These are phyloP conservation scores for Populus nigra DNA, from an alignment of 345 rosid species.

Conservation along the genomic window DNA sequence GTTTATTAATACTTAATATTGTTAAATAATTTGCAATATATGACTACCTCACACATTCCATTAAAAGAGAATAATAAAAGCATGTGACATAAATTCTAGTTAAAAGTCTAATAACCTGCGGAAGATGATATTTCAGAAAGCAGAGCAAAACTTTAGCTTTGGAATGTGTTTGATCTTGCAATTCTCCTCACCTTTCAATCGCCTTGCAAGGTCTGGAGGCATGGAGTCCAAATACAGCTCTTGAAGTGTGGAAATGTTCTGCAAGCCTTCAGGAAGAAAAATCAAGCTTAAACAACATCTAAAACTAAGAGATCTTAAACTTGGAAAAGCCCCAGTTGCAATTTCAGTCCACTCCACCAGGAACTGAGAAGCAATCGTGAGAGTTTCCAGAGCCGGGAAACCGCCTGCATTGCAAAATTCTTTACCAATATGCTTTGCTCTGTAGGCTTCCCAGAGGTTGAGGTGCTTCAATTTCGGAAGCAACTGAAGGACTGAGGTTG, in stretches of 20 bases:
- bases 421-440: conserved; percentile 11
- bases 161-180: conserved; percentile 11
- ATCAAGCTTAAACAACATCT: background rate
- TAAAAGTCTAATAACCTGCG: too few species aligned
- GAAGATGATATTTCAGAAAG: too few species aligned
- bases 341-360: conserved; percentile 16
- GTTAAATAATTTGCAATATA: background rate
- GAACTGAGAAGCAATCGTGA: background rate
- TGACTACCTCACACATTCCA: background rate
- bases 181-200: conserved; percentile 1
- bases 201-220: conserved; percentile 5
- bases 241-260: conserved; percentile 10
- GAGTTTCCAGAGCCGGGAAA: background rate
- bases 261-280: conserved; percentile 13
- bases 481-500: background rate
- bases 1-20: background rate
- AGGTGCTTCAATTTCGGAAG: conserved; percentile 16
- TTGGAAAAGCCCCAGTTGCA: conserved; percentile 8
- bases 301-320: background rate
- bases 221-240: background rate
- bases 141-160: too few species aligned
- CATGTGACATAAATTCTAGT: too few species aligned
- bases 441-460: background rate
- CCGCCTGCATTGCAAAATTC: conserved; percentile 22
- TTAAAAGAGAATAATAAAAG: background rate